Percentiles rank a stretch among this genome's conserved stretches.
phyloP scores from a whole-genome alignment of 2,329 filamentous ascomycete species.

The Aspergillus sp. region DNA sequence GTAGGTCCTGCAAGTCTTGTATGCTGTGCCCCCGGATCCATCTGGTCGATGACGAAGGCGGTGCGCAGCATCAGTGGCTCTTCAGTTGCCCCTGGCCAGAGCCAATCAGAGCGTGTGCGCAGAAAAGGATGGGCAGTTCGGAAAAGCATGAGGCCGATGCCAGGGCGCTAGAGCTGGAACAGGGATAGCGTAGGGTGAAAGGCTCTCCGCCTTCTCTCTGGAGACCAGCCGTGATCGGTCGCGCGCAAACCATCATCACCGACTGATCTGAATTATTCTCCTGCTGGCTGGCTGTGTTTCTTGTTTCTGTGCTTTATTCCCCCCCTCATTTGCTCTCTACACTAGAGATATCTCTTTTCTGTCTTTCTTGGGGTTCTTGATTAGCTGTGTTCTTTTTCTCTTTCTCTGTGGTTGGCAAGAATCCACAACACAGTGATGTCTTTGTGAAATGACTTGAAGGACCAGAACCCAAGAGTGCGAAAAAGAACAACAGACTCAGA shows the following conservation, averaged over 20 bases:
- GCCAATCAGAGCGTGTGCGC: background rate
- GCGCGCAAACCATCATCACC: constrained; percentile 31
- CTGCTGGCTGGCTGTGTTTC: constrained; percentile 12
- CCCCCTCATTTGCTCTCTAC: background rate
- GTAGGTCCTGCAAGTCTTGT: background rate
- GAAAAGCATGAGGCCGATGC: constrained; percentile 20
- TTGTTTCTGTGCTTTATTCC: background rate
- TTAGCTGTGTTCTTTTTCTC: constrained; percentile 1
- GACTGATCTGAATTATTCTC: constrained; percentile 7
- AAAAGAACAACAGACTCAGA: constrained; percentile 13
- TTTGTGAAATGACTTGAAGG: constrained; percentile 20
- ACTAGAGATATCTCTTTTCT: background rate
- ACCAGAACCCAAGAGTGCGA: constrained; percentile 19
- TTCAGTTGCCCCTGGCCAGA: too few species aligned
- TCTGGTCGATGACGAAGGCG: constrained; percentile 29
- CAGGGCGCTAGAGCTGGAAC: constrained; percentile 11
- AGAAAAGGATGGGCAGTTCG: constrained; percentile 7
- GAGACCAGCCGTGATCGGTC: constrained; percentile 31
- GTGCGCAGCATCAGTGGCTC: background rate
- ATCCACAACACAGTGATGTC: constrained; percentile 19
- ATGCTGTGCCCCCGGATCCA: background rate
- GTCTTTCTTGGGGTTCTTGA: background rate
- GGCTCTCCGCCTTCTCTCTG: constrained; percentile 28
- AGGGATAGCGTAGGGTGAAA: constrained; percentile 25
- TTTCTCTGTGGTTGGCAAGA: background rate